Evolutionary conservation across 192 early-diverging fungal genomes (phyloP).

Genomic region (Coemansia guatemalensis): DNA sequence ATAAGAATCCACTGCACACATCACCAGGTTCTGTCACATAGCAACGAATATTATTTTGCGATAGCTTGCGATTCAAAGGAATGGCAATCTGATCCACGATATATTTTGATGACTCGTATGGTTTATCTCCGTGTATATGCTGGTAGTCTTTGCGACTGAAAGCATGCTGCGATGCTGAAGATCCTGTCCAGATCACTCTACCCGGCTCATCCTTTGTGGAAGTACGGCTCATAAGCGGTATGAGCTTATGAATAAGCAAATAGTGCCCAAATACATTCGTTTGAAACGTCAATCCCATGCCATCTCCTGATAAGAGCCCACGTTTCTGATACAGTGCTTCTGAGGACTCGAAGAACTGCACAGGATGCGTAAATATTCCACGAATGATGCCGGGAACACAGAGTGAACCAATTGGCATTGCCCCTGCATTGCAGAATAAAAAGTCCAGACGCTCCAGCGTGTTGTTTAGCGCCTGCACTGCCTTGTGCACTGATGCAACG

Average conservation of each 20-base stretch:
- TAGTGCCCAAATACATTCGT: conserved; percentile 57
- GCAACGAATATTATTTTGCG: conserved; percentile 9
- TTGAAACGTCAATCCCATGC: conserved; percentile 48
- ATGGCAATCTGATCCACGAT: conserved; percentile 46
- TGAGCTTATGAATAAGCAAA: conserved; percentile 35
- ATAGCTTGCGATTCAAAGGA: conserved; percentile 26
- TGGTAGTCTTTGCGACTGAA: conserved; percentile 41
- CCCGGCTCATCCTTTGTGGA: too few species aligned
- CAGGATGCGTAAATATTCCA: conserved; percentile 36
- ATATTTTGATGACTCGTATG: conserved; percentile 57
- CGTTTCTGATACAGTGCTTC: conserved; percentile 38
- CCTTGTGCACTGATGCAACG: conserved; percentile 27
- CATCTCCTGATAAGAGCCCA: conserved; percentile 33
- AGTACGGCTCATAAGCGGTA: background rate
- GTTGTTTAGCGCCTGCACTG: conserved; percentile 8
- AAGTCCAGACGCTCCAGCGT: conserved; percentile 16
- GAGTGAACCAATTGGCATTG: conserved; percentile 43
- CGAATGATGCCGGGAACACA: conserved; percentile 12
- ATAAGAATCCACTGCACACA: conserved; percentile 36
- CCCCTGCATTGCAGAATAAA: conserved; percentile 54
- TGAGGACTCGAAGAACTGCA: conserved; percentile 45
- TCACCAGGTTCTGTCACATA: conserved; percentile 51
- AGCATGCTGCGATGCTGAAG: conserved; percentile 24
- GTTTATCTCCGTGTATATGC: conserved; percentile 39
- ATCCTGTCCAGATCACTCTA: conserved; percentile 54